Evolutionary conservation across 202 grass and related monocot species (phyloP).

Genomic region (Zoysia matrella): DNA sequence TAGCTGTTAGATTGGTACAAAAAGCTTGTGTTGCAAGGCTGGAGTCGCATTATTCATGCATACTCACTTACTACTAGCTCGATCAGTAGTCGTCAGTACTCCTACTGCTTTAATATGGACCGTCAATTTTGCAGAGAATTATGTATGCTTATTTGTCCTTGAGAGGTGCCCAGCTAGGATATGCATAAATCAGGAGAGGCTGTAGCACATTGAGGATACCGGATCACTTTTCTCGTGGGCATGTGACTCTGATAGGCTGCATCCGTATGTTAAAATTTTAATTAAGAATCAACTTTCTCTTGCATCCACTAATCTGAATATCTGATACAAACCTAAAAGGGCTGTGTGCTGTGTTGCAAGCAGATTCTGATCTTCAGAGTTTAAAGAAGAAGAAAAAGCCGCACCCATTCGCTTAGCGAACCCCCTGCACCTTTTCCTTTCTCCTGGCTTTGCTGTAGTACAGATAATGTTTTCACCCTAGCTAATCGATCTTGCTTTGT

Average conservation of each 20-base stretch:
- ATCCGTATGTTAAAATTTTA: no score
- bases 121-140: constrained; percentile 14
- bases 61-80: background rate
- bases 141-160: background rate
- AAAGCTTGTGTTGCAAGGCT: constrained; percentile 23
- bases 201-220: no score
- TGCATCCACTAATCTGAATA: background rate
- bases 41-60: background rate
- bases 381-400: background rate
- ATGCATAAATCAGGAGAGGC: no score
- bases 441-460: constrained; percentile 41
- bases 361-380: constrained; percentile 2
- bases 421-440: constrained; percentile 22
- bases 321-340: background rate
- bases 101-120: background rate
- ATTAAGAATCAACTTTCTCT: no score
- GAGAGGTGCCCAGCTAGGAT: background rate
- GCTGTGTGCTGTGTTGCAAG: background rate
- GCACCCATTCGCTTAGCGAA: constrained; percentile 24
- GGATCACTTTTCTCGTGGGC: no score
- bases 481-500: background rate
- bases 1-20: constrained; percentile 27
- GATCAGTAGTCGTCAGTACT: background rate
- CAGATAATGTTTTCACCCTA: constrained; percentile 25
- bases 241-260: no score